Percentiles rank a stretch among this genome's conserved stretches.
These are phyloP conservation scores for Euclidium syriacum DNA, from an alignment of 345 rosid species.

Conservation along the genomic window DNA sequence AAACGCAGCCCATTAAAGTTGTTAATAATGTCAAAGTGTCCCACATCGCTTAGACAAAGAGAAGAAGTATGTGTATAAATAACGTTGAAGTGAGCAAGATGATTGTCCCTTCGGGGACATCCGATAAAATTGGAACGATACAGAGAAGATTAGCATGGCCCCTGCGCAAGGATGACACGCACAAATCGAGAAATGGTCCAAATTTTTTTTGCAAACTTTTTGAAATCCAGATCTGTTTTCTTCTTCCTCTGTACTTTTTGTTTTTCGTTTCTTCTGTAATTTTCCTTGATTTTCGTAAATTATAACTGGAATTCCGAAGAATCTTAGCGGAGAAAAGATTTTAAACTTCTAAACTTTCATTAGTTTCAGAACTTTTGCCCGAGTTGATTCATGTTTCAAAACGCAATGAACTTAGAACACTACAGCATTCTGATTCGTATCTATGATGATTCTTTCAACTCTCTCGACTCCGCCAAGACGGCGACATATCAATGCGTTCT, in stretches of 20 bases:
- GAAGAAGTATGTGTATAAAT: background rate
- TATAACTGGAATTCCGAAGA: background rate
- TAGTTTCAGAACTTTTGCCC: no score
- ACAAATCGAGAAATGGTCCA: constrained; percentile 10
- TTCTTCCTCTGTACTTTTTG: background rate
- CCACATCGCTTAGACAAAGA: background rate
- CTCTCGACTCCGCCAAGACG: no score
- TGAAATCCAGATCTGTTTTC: background rate
- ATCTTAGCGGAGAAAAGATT: no score
- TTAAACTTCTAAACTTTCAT: no score
- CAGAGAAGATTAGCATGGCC: constrained; percentile 23
- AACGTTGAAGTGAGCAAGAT: accelerated
- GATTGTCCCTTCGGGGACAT: constrained; percentile 19
- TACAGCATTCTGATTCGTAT: background rate
- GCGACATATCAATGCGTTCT: background rate
- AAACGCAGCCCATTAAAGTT: background rate
- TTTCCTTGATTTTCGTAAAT: no score
- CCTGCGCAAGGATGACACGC: constrained; percentile 22
- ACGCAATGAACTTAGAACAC: background rate
- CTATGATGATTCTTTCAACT: no score
- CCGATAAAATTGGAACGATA: constrained; percentile 24
- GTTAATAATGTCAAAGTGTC: background rate
- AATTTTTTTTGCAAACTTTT: background rate
- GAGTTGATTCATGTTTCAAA: no score
- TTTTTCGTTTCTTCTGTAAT: background rate